Conservation (phyloP, 139 green algal genomes). For the Edaphochlamys debaryana region DNA sequence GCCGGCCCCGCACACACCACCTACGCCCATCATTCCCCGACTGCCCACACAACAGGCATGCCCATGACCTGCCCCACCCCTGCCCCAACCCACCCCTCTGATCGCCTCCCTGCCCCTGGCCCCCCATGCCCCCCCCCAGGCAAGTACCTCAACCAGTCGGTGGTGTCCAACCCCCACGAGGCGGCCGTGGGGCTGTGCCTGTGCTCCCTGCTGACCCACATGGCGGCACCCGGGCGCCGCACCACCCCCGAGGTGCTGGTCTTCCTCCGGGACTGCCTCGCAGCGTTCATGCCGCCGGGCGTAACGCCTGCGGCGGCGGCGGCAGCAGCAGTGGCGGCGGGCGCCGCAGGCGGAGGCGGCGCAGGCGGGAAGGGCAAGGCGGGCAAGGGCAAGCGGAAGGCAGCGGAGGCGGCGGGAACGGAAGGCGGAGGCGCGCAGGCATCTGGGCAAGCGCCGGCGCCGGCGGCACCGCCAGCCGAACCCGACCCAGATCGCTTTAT, state of each 20-base stretch:
- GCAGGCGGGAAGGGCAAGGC: not conserved
- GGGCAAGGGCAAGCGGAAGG: not conserved
- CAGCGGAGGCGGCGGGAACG: not conserved
- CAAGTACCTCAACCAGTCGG: constrained; percentile 52
- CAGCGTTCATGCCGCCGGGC: constrained; percentile 27
- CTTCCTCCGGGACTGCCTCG: constrained; percentile 65
- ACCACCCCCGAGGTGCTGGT: constrained; percentile 72
- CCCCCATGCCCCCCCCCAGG: not conserved
- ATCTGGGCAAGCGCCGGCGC: too few species aligned
- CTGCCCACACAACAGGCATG: not conserved
- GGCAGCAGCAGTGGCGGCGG: not conserved
- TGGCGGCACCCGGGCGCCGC: constrained; percentile 61
- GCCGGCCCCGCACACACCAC: too few species aligned
- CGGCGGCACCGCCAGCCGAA: not conserved
- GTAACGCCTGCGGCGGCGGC: not conserved
- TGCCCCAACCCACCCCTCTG: not conserved
- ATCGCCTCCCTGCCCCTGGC: not conserved
- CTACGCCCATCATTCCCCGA: too few species aligned
- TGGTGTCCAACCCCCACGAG: constrained; percentile 35
- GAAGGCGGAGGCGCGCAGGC: too few species aligned
- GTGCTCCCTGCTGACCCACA: constrained; percentile 54
- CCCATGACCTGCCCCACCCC: too few species aligned
- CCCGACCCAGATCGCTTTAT: constrained; percentile 5
- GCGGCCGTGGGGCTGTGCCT: constrained; percentile 60
- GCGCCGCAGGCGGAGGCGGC: not conserved